Evolutionary conservation across 768 basidiomycete species (phyloP).

Genomic region (Termitomyces sp.): DNA sequence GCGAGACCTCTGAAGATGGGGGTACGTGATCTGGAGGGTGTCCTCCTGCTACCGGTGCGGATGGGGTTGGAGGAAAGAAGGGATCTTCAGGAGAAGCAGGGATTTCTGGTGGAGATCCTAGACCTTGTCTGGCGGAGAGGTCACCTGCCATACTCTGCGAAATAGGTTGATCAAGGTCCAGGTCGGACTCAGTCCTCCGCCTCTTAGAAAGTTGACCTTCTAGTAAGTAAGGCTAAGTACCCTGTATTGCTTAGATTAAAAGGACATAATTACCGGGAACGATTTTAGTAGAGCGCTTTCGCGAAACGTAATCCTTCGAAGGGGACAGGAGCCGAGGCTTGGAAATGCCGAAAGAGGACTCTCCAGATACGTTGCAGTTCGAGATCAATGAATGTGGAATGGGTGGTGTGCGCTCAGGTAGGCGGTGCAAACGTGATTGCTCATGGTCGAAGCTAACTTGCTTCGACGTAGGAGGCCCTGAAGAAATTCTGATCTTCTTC

Average conservation of each 20-base stretch:
- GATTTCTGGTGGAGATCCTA: neutral
- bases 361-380: neutral
- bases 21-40: neutral
- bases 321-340: neutral
- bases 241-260: neutral
- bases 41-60: neutral
- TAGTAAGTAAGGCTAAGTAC: neutral
- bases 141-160: neutral
- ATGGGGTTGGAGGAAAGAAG: neutral
- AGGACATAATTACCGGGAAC: neutral
- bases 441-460: neutral
- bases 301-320: neutral
- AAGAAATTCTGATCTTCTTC: neutral
- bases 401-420: neutral
- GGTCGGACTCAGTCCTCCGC: constrained; percentile 7
- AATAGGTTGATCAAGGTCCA: neutral
- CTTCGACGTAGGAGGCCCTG: neutral
- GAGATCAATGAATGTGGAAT: too few relatives aligned
- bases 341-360: neutral
- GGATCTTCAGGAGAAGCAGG: neutral
- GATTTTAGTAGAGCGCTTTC: neutral
- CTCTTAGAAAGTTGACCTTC: constrained; percentile 1
- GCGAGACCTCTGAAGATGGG: neutral
- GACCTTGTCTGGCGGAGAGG: neutral
- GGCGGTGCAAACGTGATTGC: neutral